These are phyloP conservation scores for Aspergillus spinulosporus DNA, from an alignment of 2,329 filamentous ascomycete species.

Conservation along the genomic window DNA sequence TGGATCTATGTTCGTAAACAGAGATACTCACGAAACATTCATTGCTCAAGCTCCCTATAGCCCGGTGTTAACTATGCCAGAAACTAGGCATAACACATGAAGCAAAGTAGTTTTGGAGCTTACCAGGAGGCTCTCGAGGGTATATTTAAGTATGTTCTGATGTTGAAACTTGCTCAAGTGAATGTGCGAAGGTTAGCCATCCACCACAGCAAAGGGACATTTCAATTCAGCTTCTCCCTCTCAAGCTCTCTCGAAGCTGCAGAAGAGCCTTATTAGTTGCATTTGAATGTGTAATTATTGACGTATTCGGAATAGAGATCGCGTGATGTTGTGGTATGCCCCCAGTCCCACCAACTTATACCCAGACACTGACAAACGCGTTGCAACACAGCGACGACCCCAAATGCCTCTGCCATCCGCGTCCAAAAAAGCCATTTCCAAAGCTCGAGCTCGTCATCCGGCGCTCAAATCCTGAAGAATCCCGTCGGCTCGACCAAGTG, in stretches of 20 bases:
- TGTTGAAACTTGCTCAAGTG: neutral
- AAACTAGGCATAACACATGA: neutral
- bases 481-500: slow-evolving; percentile 20
- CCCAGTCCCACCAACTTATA: neutral
- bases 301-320: neutral
- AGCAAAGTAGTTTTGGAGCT: no score
- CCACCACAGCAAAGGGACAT: neutral
- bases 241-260: neutral
- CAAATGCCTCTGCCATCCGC: slow-evolving; percentile 27
- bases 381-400: slow-evolving; percentile 20
- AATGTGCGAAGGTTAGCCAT: neutral
- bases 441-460: slow-evolving; percentile 23
- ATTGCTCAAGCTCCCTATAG: neutral
- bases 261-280: no score
- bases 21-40: neutral
- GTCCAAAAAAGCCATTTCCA: slow-evolving; percentile 8
- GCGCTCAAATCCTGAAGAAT: slow-evolving; percentile 18
- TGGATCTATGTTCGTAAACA: no score
- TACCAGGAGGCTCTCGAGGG: neutral
- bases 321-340: slow-evolving; percentile 13
- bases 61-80: neutral
- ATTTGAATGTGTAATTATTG: neutral
- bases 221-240: neutral
- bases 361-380: neutral
- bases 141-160: neutral